These are phyloP conservation scores for Tetrahymena malaccensis DNA, from an alignment of 73 alveolate species.

Conservation along the genomic window DNA sequence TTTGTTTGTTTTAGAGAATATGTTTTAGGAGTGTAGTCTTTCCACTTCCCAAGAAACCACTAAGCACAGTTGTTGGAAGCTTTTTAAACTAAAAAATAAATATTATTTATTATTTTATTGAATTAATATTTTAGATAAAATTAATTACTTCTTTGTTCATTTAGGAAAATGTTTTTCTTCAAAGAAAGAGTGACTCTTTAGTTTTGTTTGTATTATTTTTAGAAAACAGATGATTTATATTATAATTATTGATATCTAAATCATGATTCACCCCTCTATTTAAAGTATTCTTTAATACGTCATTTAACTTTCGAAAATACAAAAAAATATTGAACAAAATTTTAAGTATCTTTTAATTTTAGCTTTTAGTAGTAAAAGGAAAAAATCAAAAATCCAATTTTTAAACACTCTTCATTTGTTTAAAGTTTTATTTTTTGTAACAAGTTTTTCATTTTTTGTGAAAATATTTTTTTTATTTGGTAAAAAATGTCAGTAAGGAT, in stretches of 20 bases:
- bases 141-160: background rate
- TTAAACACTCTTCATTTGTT: background rate
- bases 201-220: background rate
- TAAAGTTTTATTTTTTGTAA: too few relatives aligned
- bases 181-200: background rate
- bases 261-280: background rate
- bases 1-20: constrained; percentile 24
- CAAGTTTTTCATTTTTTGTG: too few relatives aligned
- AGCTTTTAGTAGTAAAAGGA: background rate
- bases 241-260: background rate
- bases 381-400: too few relatives aligned
- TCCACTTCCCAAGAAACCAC: constrained; percentile 72
- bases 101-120: background rate
- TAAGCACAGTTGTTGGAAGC: constrained; percentile 60
- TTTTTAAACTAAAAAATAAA: background rate
- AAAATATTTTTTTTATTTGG: too few relatives aligned
- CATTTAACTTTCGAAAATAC: background rate
- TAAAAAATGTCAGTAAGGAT: too few relatives aligned
- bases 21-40: constrained; percentile 59
- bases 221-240: background rate
- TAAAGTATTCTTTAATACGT: background rate
- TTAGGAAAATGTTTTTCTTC: background rate
- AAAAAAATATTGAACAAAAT: background rate
- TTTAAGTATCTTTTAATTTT: background rate
- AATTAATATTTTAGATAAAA: background rate